These are phyloP conservation scores for Ophiostoma pallidulum DNA, from an alignment of 2,329 filamentous ascomycete species.

Conservation along the genomic window DNA sequence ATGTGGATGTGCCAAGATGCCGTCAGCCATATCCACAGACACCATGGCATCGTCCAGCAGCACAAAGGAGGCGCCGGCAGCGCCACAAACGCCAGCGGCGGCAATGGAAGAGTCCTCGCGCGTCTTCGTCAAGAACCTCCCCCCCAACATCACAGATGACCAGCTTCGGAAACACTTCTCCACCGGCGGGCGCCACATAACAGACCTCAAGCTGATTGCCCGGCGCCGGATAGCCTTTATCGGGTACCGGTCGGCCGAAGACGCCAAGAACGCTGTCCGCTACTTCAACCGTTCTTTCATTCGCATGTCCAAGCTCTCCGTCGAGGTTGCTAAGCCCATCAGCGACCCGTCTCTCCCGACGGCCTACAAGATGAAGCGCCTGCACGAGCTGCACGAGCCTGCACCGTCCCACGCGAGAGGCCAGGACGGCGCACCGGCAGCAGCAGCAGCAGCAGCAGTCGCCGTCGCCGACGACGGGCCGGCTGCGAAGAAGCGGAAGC, in stretches of 20 bases:
- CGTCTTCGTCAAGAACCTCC: constrained; percentile 73
- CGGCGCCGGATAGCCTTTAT: constrained; percentile 91
- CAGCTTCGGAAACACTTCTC: constrained; percentile 87
- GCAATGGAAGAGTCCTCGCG: constrained; percentile 47
- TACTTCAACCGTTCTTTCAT: constrained; percentile 96
- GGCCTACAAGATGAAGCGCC: constrained; percentile 11
- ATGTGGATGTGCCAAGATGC: constrained; percentile 12
- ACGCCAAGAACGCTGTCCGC: constrained; percentile 74
- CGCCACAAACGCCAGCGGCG: not conserved
- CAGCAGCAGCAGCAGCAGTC: not conserved
- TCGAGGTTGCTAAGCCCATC: constrained; percentile 72
- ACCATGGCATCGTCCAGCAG: constrained; percentile 7
- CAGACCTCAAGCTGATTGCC: constrained; percentile 85
- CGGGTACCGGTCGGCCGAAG: constrained; percentile 75
- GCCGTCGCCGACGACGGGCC: constrained; percentile 24
- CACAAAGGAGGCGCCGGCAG: not conserved
- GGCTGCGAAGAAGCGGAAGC: constrained; percentile 56
- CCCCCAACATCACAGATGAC: constrained; percentile 73
- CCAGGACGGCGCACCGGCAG: too few species aligned
- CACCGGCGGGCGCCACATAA: constrained; percentile 61
- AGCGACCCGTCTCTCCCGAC: constrained; percentile 33
- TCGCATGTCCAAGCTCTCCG: constrained; percentile 86
- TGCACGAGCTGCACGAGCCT: constrained; percentile 6
- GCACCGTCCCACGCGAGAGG: not conserved
- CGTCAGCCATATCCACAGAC: constrained; percentile 8